Evolutionary conservation across 768 basidiomycete genomes (phyloP).

Genomic region (Podaxis sp.): DNA sequence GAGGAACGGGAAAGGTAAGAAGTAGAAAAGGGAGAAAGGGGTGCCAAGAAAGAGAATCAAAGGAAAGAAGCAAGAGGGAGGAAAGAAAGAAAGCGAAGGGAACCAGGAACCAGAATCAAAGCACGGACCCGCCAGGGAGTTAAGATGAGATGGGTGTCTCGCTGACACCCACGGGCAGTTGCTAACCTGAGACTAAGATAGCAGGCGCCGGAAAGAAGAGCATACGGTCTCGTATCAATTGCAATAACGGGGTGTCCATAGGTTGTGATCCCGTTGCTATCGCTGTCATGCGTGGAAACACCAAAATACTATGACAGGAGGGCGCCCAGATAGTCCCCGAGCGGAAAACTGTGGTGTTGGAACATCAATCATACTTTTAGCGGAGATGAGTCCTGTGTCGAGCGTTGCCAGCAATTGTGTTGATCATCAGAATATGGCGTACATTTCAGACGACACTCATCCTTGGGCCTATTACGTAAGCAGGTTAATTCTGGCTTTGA

Average conservation of each 20-base stretch:
- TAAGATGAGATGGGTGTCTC: background rate
- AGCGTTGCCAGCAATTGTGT: background rate
- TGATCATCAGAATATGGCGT: background rate
- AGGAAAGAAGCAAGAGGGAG: background rate
- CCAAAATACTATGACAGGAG: background rate
- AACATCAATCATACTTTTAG: background rate
- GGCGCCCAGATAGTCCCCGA: background rate
- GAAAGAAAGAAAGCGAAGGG: background rate
- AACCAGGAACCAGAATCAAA: background rate
- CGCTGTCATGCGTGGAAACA: conserved; percentile 6
- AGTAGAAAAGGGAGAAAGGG: background rate
- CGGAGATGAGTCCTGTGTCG: background rate
- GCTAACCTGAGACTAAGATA: background rate
- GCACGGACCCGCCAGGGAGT: background rate
- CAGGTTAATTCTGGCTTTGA: conserved; percentile 1
- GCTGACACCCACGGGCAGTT: conserved; percentile 1
- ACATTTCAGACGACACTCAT: background rate
- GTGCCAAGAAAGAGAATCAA: background rate
- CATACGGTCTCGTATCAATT: conserved; percentile 3
- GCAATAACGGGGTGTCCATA: too few species aligned
- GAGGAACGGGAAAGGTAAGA: background rate
- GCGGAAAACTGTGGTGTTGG: background rate
- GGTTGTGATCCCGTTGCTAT: background rate
- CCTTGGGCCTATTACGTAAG: background rate
- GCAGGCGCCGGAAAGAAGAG: background rate